Base-by-base conservation (phyloP, 225 moss, liverwort and hornwort species). In the Polytrichum commune region DNA sequence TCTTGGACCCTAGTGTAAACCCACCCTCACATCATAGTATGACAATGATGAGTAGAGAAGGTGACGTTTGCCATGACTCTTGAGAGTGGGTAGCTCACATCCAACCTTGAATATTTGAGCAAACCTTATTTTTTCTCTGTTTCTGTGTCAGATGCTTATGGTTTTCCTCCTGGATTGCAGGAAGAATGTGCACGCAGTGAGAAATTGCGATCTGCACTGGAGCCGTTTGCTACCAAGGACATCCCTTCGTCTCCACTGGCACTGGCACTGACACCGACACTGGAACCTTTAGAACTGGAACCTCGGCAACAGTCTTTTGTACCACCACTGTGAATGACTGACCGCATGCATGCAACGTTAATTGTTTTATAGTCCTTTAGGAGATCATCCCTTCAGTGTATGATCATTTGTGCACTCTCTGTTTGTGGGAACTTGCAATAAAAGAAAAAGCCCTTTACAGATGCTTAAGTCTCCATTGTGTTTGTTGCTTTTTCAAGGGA, bases 111-210 rank as follows among this genome's bases (percentile, higher is more conserved):
- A 23, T 61, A 7, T 61, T 7, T 60, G 25, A 60, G 60, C 60
- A 60, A 60, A 25, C 23, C n/a, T 61, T 13, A 4, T 13, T 46
- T 46, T 46, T 46, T 3, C 16, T 6, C 22, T 26, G 60, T 23
- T 61, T 20, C 7, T 22, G 60, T 4, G 22, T 61, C n/a, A 5
- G 63, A 63, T 62, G 18, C 38, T 55, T 7, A 26, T 6, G 4
- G 53, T 22, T 19, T 8, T 30, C 55, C 27, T 25, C 29, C 23
- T 25, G 20, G 25, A 10, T 62, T 77, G 83, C 90, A 96, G 96
- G 92, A 97, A 64, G 94, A 94, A 72, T 97, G 97, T 68, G 94
- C 97, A 64, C 86, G 89, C 27, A 94, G 89, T 72, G 97, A 97
- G 85, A 88, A 88, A 64, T 66, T 97, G 63, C 91, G 82, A 64